Percentiles rank a stretch among this genome's conserved stretches.
Evolutionary conservation across 345 rosid species (phyloP).

Genomic region (Gossypium thurberi): DNA sequence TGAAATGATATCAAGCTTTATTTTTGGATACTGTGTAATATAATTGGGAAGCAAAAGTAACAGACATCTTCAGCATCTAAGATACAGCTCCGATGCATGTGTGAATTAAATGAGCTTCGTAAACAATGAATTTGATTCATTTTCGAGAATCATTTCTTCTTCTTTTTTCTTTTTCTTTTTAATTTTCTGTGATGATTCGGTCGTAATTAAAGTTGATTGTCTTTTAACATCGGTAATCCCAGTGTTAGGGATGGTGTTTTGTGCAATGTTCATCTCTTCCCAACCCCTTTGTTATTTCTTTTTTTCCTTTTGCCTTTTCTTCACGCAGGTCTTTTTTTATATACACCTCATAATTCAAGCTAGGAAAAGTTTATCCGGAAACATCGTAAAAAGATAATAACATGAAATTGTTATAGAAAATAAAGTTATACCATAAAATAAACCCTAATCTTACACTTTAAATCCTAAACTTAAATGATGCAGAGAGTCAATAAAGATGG

Average conservation of each 20-base stretch:
- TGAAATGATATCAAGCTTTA: background rate
- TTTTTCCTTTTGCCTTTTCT: no score
- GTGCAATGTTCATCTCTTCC: background rate
- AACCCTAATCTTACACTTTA: no score
- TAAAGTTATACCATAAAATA: no score
- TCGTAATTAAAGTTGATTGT: background rate
- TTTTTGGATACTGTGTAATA: background rate
- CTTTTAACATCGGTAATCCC: slow-evolving; percentile 2
- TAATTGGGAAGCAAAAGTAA: slow-evolving; percentile 14
- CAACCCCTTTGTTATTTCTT: background rate
- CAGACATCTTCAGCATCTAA: slow-evolving; percentile 45
- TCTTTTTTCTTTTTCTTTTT: background rate
- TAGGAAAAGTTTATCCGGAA: no score
- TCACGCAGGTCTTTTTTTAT: no score
- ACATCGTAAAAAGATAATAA: no score
- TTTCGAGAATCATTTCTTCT: slow-evolving; percentile 30
- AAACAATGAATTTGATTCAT: slow-evolving; percentile 26
- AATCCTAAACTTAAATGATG: no score
- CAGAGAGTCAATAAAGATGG: no score
- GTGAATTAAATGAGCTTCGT: slow-evolving; percentile 48
- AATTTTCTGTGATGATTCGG: background rate
- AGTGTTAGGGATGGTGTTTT: background rate
- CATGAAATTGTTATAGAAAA: no score
- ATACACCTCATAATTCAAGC: no score
- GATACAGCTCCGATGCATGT: slow-evolving; percentile 33